Base-by-base conservation (phyloP, 2,329 filamentous ascomycete species). In the Aspergillus phoenicis region DNA sequence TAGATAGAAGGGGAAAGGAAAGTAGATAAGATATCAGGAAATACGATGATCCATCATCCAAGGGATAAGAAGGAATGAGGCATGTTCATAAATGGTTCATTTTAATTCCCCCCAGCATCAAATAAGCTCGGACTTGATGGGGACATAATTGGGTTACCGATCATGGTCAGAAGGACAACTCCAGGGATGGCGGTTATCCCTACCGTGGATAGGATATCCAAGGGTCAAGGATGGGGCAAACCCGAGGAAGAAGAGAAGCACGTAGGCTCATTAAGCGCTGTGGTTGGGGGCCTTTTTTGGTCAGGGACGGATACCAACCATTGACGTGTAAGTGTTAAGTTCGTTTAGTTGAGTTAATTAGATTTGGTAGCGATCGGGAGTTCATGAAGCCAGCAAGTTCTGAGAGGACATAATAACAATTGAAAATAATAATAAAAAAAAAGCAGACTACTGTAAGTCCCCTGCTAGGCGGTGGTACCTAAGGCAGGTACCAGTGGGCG, bases 381-480 rank as follows among this genome's bases (percentile, higher is more conserved):
- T 36, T 36, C 33, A 36, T 36, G 33, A 36, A 36, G 33, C 33
- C 11, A 36, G 33, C 11, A 1, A 36, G 33, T 36, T 36, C 33
- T 36, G 33, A 30, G 28, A 30, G 33, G 33, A 36, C 28, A 30
- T 30, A 30, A 11, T 11, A 36, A 36, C 11, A 36, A 36, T 13
- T 5, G 4, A 13, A 26, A 26, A 13, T 36, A 36, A 36, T 11
- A 36, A 13, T 36, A 1, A 36, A 36, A 36, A 36, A 33, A 33
- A 30, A 36, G 13, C 33, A 13, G 33, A 28, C 45, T 48, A 48
- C 43, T 24, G 45, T 26, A 48, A 48, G 47, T 30, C 26, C 24
- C 47, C 47, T 43, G 22, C 24, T 52, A 36, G 49, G 49, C 49
- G 49, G 49, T 53, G 51, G 51, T 53, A 53, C 51, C 51, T 53